Percentiles rank a stretch among this genome's conserved stretches.
Conservation (phyloP, 2,329 filamentous ascomycete genomes). For the Metarhizium album region DNA sequence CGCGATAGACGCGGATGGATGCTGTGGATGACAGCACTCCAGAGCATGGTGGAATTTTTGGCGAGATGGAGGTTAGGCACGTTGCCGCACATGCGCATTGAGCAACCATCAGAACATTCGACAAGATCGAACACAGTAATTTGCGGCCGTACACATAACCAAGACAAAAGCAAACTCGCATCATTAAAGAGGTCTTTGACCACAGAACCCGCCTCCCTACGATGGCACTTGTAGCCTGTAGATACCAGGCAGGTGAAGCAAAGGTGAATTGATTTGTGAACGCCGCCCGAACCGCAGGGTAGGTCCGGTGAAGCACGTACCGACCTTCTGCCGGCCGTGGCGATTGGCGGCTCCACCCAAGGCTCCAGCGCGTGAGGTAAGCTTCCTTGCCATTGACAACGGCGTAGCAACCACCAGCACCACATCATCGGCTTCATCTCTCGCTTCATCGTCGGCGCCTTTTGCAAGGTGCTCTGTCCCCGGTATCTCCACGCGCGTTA, state of each 20-base stretch:
- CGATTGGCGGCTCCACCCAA: constrained; percentile 13
- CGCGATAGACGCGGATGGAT: neutral
- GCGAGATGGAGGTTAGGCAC: too few species aligned
- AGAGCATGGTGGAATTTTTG: neutral
- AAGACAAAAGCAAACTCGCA: too few species aligned
- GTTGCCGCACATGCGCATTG: too few species aligned
- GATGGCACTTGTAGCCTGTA: too few species aligned
- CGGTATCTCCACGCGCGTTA: neutral
- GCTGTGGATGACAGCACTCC: neutral
- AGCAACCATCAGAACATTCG: too few species aligned
- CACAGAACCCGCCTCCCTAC: too few species aligned
- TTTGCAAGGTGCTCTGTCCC: neutral
- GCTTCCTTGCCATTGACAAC: constrained; percentile 20
- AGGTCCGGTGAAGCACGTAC: too few species aligned
- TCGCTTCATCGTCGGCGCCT: neutral
- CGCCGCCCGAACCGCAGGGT: neutral
- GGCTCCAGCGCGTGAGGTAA: constrained; percentile 32
- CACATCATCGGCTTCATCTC: constrained; percentile 4
- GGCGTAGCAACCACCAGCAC: constrained; percentile 12
- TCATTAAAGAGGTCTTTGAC: too few species aligned
- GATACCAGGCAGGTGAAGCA: too few species aligned
- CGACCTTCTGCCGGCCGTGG: constrained; percentile 23
- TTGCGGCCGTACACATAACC: too few species aligned
- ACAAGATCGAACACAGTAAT: too few species aligned
- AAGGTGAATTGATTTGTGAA: too few species aligned